phyloP scores from a whole-genome alignment of 768 basidiomycete genomes.

The Cystofilobasidium ferigula region DNA sequence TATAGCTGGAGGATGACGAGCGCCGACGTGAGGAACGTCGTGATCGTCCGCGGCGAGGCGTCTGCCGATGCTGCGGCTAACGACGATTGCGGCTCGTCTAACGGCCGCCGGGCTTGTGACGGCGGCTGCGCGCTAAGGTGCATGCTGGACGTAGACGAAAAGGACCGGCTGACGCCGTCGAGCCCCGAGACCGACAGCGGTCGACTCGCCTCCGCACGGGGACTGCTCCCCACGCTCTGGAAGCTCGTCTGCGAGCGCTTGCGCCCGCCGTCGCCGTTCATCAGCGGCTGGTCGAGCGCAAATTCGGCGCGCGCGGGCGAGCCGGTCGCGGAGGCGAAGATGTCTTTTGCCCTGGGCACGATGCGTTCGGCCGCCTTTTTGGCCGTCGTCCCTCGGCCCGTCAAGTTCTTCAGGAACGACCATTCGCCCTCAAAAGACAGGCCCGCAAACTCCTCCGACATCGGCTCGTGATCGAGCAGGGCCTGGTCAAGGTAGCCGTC shows the following conservation, averaged over 20 bases:
- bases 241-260: conserved; percentile 1
- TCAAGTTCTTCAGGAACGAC: conserved; percentile 44
- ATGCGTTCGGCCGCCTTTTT: conserved; percentile 31
- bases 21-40: conserved; percentile 69
- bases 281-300: background rate
- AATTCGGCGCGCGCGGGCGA: background rate
- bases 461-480: conserved; percentile 68
- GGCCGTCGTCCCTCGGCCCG: conserved; percentile 30
- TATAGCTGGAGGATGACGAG: conserved; percentile 73
- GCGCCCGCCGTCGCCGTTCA: background rate
- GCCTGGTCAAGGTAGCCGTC: conserved; percentile 73
- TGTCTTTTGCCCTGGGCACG: conserved; percentile 13
- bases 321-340: conserved; percentile 8
- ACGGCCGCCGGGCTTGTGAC: background rate
- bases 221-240: background rate
- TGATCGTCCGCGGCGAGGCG: conserved; percentile 47
- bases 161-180: background rate
- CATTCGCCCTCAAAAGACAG: conserved; percentile 95
- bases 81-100: conserved; percentile 1
- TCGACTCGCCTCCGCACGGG: background rate
- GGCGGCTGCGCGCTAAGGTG: background rate
- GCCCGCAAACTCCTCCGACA: conserved; percentile 61
- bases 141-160: background rate
- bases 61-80: background rate
- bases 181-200: conserved; percentile 4